Percentiles rank a stretch among this genome's conserved stretches.
These are phyloP conservation scores for Viola odorata DNA, from an alignment of 345 rosid species.

Conservation along the genomic window DNA sequence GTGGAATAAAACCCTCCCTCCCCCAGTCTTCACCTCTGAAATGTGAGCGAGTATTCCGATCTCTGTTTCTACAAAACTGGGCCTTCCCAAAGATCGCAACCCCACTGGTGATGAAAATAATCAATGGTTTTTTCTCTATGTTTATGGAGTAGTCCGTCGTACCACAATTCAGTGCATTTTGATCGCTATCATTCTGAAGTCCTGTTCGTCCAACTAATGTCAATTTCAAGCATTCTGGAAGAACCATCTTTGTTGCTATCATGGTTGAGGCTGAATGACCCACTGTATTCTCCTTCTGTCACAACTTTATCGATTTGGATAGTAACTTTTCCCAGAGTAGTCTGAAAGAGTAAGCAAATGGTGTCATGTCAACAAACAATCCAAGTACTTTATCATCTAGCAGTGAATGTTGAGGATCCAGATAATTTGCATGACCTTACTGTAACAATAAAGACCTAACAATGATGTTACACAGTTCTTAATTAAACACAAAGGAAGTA, in stretches of 20 bases:
- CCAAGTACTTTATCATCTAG: no score
- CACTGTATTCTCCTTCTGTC: conserved; percentile 67
- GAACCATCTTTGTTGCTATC: conserved; percentile 58
- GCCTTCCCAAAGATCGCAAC: conserved; percentile 18
- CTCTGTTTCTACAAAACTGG: conserved; percentile 33
- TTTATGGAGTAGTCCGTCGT: not conserved
- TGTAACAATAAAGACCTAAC: no score
- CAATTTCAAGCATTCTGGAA: conserved; percentile 68
- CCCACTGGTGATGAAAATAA: conserved; percentile 1
- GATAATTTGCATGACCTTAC: no score
- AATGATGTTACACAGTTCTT: no score
- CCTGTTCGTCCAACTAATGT: conserved; percentile 68
- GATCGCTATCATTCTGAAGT: conserved; percentile 24
- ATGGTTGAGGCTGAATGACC: conserved; percentile 59
- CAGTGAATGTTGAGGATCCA: no score
- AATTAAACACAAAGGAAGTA: no score
- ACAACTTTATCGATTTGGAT: conserved; percentile 89
- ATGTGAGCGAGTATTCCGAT: conserved; percentile 9
- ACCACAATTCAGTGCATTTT: conserved; percentile 3
- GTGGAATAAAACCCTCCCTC: conserved; percentile 3
- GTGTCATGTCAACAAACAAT: not conserved
- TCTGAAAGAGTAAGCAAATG: conserved; percentile 32
- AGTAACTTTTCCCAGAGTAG: conserved; percentile 73
- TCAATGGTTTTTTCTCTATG: conserved; percentile 2
- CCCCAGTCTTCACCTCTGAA: conserved; percentile 9